phyloP scores from a whole-genome alignment of 371 early-diverging fungal species.

The Dichotomocladium elegans region DNA sequence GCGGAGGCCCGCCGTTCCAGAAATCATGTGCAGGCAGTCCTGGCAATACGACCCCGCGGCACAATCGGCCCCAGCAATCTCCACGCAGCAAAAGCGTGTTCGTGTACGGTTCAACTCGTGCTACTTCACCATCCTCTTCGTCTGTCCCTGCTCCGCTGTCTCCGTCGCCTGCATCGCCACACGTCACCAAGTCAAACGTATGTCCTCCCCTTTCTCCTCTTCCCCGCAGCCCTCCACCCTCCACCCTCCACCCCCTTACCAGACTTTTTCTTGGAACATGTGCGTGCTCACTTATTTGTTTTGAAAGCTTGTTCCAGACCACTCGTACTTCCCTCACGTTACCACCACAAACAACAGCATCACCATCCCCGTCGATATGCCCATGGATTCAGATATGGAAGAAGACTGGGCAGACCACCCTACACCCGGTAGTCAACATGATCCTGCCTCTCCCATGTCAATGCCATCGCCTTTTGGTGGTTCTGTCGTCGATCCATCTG shows the following conservation, averaged over 20 bases:
- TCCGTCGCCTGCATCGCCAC: conserved; percentile 4
- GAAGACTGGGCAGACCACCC: conserved; percentile 10
- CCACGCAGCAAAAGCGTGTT: conserved; percentile 20
- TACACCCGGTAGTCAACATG: conserved; percentile 5
- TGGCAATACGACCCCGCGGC: conserved; percentile 9
- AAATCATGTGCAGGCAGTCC: conserved; percentile 2
- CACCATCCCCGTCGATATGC: conserved; percentile 29
- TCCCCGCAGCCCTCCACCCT: neutral
- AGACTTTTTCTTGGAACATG: neutral
- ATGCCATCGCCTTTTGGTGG: conserved; percentile 4
- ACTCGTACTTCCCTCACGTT: conserved; percentile 13
- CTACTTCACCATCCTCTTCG: conserved; percentile 13
- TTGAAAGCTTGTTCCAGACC: neutral
- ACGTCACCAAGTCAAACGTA: conserved; percentile 3
- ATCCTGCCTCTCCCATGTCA: conserved; percentile 12
- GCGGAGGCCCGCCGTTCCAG: conserved; percentile 14
- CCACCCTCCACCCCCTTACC: neutral
- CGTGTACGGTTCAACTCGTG: conserved; percentile 22
- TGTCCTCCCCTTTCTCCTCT: neutral
- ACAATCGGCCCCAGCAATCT: conserved; percentile 4
- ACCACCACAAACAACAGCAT: conserved; percentile 16
- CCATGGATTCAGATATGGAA: conserved; percentile 31
- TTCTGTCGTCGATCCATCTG: too few species aligned
- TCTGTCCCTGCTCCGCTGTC: conserved; percentile 5
- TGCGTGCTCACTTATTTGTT: neutral